Evolutionary conservation across 495 filamentous ascomycete genomes (phyloP).

Genomic region (Aspergillus olivimuriae): DNA sequence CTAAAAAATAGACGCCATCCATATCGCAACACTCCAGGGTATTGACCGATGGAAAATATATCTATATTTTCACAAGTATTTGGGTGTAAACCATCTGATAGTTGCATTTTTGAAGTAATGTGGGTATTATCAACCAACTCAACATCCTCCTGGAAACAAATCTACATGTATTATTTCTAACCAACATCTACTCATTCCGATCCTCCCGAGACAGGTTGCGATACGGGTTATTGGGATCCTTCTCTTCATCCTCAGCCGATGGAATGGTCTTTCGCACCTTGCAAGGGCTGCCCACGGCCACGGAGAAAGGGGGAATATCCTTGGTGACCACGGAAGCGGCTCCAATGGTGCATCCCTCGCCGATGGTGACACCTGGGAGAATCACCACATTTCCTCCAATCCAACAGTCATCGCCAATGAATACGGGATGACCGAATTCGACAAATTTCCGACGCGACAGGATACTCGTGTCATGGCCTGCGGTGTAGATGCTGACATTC

Average conservation of each 20-base stretch:
- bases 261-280: constrained; percentile 32
- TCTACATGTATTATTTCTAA: no score
- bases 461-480: constrained; percentile 61
- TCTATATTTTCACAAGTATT: no score
- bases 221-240: constrained; percentile 21
- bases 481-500: constrained; percentile 61
- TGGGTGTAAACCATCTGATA: no score
- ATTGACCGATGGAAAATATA: no score
- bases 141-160: no score
- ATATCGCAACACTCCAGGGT: no score
- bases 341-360: constrained; percentile 39
- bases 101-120: no score
- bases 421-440: constrained; percentile 65
- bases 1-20: no score
- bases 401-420: constrained; percentile 81
- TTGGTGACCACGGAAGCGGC: constrained; percentile 43
- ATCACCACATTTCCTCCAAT: constrained; percentile 68
- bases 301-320: constrained; percentile 36
- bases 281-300: constrained; percentile 36
- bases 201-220: no score
- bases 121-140: no score
- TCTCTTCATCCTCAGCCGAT: constrained; percentile 23
- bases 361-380: constrained; percentile 60
- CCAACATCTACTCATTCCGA: no score
- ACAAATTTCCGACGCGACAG: constrained; percentile 66